These are phyloP conservation scores for Heliosperma pusillum DNA, from an alignment of 148 eudicot genomes.

Conservation along the genomic window DNA sequence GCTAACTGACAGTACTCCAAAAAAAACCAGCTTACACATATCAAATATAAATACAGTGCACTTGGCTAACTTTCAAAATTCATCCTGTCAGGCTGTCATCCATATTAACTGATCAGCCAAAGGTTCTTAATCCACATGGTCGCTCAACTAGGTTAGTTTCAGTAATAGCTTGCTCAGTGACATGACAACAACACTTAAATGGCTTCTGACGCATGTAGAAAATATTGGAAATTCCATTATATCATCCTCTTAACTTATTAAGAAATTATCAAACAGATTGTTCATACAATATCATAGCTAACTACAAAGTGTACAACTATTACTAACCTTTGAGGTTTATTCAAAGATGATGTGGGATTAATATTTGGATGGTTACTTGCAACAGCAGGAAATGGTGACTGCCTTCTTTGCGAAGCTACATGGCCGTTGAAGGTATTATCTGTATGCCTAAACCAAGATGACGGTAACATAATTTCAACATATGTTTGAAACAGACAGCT, in stretches of 20 bases:
- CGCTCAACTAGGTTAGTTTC: neutral
- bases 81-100: neutral
- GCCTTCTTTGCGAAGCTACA: slow-evolving; percentile 24
- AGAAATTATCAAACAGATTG: neutral
- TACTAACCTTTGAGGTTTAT: slow-evolving; percentile 23
- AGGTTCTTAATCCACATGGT: neutral
- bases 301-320: neutral
- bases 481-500: neutral
- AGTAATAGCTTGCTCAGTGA: neutral
- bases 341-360: slow-evolving; percentile 18
- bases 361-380: slow-evolving; percentile 6
- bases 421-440: slow-evolving; percentile 14
- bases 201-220: slow-evolving; percentile 5
- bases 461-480: neutral
- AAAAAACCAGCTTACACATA: too few relatives aligned
- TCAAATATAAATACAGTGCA: too few relatives aligned
- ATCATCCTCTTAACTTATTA: neutral
- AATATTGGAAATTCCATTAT: neutral
- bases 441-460: slow-evolving; percentile 23
- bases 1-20: neutral
- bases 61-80: neutral
- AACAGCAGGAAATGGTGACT: slow-evolving; percentile 14
- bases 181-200: neutral
- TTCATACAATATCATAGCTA: neutral
- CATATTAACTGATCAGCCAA: slow-evolving; percentile 4